Conservation (phyloP, 768 basidiomycete species). For the Agaricus blazei region DNA sequence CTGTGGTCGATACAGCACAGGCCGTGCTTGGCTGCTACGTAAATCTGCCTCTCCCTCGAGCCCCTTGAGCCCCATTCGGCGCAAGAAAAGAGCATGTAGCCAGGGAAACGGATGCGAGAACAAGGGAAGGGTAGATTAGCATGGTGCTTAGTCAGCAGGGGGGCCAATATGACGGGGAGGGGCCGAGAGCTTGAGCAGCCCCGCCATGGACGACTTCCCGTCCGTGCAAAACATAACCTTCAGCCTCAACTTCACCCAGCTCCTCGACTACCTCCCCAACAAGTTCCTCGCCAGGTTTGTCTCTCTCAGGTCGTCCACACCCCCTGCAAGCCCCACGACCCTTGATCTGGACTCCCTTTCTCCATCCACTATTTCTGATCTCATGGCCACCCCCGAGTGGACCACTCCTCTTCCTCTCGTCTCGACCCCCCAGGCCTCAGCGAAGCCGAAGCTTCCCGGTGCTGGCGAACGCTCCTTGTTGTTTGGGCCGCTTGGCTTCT, state of each 20-base stretch:
- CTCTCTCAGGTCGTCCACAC: constrained; percentile 8
- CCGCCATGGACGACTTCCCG: constrained; percentile 7
- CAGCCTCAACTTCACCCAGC: constrained; percentile 37
- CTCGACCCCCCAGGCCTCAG: neutral
- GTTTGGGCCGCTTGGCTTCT: constrained; percentile 66
- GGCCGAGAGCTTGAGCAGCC: neutral
- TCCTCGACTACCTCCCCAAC: constrained; percentile 31
- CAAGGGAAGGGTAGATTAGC: neutral
- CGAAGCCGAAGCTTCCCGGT: neutral
- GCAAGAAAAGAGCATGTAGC: too few relatives aligned
- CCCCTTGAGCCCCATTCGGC: too few relatives aligned
- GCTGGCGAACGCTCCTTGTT: constrained; percentile 18
- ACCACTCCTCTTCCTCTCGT: constrained; percentile 9
- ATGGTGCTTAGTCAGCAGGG: neutral
- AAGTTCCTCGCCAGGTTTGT: constrained; percentile 16
- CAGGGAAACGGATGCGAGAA: too few relatives aligned
- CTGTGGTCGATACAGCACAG: too few relatives aligned
- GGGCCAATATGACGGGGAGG: neutral
- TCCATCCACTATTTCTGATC: constrained; percentile 11
- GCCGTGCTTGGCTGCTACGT: too few relatives aligned
- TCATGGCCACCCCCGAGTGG: constrained; percentile 10
- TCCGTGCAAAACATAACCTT: constrained; percentile 30
- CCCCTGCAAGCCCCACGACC: constrained; percentile 8
- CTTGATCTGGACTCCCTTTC: constrained; percentile 7
- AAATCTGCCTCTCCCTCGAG: too few relatives aligned